Base-by-base conservation (phyloP, 768 basidiomycete species). In the Udeniomyces megalosporus region DNA sequence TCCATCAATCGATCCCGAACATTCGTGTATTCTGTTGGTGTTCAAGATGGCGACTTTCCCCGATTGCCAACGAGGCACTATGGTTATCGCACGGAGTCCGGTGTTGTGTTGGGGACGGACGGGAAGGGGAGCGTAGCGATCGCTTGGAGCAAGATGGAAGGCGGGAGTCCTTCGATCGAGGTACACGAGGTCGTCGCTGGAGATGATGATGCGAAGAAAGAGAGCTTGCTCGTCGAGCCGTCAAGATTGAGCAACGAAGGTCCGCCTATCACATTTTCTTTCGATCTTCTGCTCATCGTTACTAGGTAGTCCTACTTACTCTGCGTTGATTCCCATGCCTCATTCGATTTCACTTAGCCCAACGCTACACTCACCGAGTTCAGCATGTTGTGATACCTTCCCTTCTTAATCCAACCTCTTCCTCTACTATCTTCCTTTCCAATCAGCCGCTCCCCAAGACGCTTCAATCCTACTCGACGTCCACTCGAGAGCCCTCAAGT, bases 1-100 rank as follows among this genome's bases (percentile, higher is more conserved):
- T 81, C 82, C 0, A 70, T 75, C 22, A 83, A 80, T 80, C 77
- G 79, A 0, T 81, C 81, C 0, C 75, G 80, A 10, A 72, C 29
- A 12, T 22, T 45, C 2, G 38, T 55, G n/a, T 55, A 54, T 42
- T 3, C 28, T 5, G n/a, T n/a, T n/a, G n/a, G n/a, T n/a, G n/a
- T n/a, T n/a, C n/a, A n/a, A n/a, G n/a, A n/a, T n/a, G n/a, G n/a
- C n/a, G n/a, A n/a, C n/a, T n/a, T n/a, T n/a, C n/a, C n/a, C n/a
- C n/a, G n/a, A n/a, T n/a, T n/a, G n/a, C n/a, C n/a, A n/a, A n/a
- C n/a, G n/a, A n/a, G n/a, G n/a, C n/a, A n/a, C n/a, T n/a, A n/a
- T n/a, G n/a, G n/a, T n/a, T n/a, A n/a, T n/a, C n/a, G n/a, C n/a
- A n/a, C n/a, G n/a, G n/a, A n/a, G n/a, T n/a, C n/a, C n/a, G n/a